Evolutionary conservation across 345 rosid genomes (phyloP).

Genomic region (Stellera chamaejasme): DNA sequence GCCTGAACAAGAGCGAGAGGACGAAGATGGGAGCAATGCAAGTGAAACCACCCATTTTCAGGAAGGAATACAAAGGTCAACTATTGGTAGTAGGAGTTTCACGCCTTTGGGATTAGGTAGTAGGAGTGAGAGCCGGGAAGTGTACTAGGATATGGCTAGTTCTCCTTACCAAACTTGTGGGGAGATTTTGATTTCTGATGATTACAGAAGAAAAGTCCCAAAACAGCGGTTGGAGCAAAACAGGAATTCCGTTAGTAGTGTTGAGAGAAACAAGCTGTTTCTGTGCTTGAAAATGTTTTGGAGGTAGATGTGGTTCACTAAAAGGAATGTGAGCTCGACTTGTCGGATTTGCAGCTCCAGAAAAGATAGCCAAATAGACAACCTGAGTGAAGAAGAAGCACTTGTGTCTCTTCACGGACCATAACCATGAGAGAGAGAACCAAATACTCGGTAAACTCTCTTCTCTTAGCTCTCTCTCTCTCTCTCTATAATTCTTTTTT

Average conservation of each 20-base stretch:
- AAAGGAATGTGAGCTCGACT: slow-evolving; percentile 18
- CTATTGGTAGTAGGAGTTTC: slow-evolving; percentile 13
- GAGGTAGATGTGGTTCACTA: slow-evolving; percentile 6
- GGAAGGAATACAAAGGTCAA: not conserved
- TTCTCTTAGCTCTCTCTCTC: not conserved
- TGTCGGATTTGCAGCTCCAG: slow-evolving; percentile 22
- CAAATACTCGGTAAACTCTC: not conserved
- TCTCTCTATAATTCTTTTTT: not conserved
- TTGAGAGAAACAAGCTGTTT: slow-evolving; percentile 7
- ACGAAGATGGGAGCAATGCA: slow-evolving; percentile 40
- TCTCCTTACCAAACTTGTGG: not conserved
- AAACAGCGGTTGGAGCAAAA: slow-evolving; percentile 1
- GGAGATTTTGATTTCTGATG: slow-evolving; percentile 10
- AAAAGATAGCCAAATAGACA: slow-evolving; percentile 32
- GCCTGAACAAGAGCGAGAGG: slow-evolving; percentile 50
- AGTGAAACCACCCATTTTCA: slow-evolving; percentile 60
- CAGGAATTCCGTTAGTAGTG: not conserved
- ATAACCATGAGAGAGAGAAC: not conserved
- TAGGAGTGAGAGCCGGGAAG: slow-evolving; percentile 12
- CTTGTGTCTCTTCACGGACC: slow-evolving; percentile 24
- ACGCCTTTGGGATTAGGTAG: not conserved
- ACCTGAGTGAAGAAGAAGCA: slow-evolving; percentile 25
- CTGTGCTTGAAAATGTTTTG: too few species aligned
- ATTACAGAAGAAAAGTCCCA: slow-evolving; percentile 7
- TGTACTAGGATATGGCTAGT: slow-evolving; percentile 11